Evolutionary conservation across 2,329 filamentous ascomycete genomes (phyloP).

Genomic region (Aspergillus intermedius): DNA sequence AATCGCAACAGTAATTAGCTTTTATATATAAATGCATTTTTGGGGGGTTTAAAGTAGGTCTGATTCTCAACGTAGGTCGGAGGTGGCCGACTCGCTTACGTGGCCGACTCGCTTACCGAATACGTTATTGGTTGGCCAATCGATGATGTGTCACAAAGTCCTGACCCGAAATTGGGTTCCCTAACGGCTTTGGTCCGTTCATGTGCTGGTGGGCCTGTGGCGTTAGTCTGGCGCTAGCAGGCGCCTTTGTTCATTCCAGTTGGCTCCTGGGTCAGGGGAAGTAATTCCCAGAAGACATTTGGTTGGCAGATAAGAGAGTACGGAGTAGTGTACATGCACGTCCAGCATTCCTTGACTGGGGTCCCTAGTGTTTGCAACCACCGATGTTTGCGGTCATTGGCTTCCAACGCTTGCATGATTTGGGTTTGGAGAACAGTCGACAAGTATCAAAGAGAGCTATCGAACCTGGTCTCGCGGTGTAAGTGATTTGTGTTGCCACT

Average conservation of each 20-base stretch:
- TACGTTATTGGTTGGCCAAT: neutral
- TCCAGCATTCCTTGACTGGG: neutral
- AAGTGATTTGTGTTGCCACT: too few species aligned
- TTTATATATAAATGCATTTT: too few species aligned
- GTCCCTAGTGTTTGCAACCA: neutral
- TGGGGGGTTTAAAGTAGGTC: too few species aligned
- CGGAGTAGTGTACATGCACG: neutral
- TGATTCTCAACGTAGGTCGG: too few species aligned
- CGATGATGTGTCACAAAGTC: slow-evolving; percentile 14
- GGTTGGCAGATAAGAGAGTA: neutral
- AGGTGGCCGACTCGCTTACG: too few species aligned
- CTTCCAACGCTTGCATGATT: neutral
- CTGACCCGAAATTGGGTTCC: slow-evolving; percentile 1
- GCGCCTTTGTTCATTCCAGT: neutral
- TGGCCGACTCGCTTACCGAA: too few species aligned
- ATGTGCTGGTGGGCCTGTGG: neutral
- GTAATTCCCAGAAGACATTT: neutral
- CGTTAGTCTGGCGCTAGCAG: neutral
- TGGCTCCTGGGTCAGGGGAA: neutral
- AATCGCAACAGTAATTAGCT: too few species aligned
- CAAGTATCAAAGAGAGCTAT: too few species aligned
- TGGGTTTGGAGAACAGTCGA: too few species aligned
- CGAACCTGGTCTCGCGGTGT: too few species aligned
- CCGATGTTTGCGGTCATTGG: neutral
- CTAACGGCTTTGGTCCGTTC: neutral